These are phyloP conservation scores for Amanita exitialis DNA, from an alignment of 768 basidiomycete genomes.

Conservation along the genomic window DNA sequence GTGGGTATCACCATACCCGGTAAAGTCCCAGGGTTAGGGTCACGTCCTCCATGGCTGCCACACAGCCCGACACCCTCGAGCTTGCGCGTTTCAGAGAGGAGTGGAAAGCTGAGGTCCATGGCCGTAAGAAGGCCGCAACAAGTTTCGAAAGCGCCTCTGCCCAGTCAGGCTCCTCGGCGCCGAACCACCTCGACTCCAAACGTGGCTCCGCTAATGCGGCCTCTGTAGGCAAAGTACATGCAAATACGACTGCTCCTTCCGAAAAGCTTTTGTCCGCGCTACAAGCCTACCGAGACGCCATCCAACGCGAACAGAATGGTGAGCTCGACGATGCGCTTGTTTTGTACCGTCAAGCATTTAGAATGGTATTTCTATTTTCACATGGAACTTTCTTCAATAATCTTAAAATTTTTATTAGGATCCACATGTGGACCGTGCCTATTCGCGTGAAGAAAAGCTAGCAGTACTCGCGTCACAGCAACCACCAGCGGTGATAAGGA, in stretches of 20 bases:
- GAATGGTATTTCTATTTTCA: slow-evolving; percentile 29
- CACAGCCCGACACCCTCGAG: slow-evolving; percentile 41
- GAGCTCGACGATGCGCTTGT: slow-evolving; percentile 66
- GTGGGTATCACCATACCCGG: slow-evolving; percentile 9
- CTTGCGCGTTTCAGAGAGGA: slow-evolving; percentile 59
- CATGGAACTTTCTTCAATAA: neutral
- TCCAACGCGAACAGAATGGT: slow-evolving; percentile 64
- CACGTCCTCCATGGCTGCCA: slow-evolving; percentile 10
- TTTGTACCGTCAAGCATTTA: slow-evolving; percentile 76
- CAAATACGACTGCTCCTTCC: slow-evolving; percentile 11
- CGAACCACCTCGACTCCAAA: slow-evolving; percentile 2
- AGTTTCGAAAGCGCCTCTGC: neutral
- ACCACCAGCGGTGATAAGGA: neutral
- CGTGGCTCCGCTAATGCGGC: slow-evolving; percentile 1
- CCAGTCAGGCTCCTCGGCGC: slow-evolving; percentile 4
- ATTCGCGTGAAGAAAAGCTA: slow-evolving; percentile 47
- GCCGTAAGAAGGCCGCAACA: slow-evolving; percentile 17
- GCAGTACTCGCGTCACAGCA: slow-evolving; percentile 20
- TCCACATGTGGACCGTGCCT: slow-evolving; percentile 64
- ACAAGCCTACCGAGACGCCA: slow-evolving; percentile 57
- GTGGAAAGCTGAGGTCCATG: slow-evolving; percentile 62
- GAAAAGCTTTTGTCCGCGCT: slow-evolving; percentile 39
- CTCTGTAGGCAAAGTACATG: neutral
- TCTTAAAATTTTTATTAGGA: slow-evolving; percentile 25
- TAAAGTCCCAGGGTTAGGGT: slow-evolving; percentile 6